These are phyloP conservation scores for Yamadazyma ubonensis DNA, from an alignment of 805 yeast genomes.

Conservation along the genomic window DNA sequence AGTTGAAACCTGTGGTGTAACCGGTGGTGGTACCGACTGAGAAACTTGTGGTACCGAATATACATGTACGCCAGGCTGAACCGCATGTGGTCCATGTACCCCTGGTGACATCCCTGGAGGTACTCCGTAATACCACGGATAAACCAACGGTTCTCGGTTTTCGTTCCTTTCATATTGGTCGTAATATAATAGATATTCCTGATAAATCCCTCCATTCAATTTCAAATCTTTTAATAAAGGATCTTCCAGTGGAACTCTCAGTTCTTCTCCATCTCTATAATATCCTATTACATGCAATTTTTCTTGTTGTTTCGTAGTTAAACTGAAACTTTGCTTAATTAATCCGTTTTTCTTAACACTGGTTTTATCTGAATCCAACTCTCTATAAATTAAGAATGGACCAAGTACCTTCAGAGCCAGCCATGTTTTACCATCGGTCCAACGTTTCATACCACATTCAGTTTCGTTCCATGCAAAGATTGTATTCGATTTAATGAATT, in stretches of 20 bases:
- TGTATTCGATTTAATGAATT: constrained; percentile 56
- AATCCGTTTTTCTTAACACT: constrained; percentile 49
- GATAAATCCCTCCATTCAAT: constrained; percentile 23
- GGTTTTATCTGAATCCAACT: constrained; percentile 44
- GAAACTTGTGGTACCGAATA: too few species aligned
- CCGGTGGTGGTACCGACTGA: too few species aligned
- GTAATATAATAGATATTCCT: constrained; percentile 20
- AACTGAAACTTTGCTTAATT: constrained; percentile 62
- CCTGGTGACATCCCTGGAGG: background rate
- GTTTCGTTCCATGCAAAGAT: constrained; percentile 72
- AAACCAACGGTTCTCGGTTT: background rate
- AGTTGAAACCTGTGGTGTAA: too few species aligned
- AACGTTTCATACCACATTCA: constrained; percentile 68
- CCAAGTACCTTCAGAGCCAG: constrained; percentile 69
- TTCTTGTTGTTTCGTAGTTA: constrained; percentile 50
- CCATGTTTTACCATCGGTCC: constrained; percentile 81
- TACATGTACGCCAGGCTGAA: too few species aligned
- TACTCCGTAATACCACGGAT: background rate
- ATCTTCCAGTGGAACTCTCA: constrained; percentile 24
- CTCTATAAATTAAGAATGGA: constrained; percentile 51
- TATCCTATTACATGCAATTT: constrained; percentile 65
- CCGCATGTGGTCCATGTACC: too few species aligned
- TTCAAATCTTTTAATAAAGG: constrained; percentile 21
- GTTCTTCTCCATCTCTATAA: constrained; percentile 13
- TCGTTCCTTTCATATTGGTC: constrained; percentile 13